phyloP scores from a whole-genome alignment of 2,329 filamentous ascomycete species.

The Aschersonia sp. region DNA sequence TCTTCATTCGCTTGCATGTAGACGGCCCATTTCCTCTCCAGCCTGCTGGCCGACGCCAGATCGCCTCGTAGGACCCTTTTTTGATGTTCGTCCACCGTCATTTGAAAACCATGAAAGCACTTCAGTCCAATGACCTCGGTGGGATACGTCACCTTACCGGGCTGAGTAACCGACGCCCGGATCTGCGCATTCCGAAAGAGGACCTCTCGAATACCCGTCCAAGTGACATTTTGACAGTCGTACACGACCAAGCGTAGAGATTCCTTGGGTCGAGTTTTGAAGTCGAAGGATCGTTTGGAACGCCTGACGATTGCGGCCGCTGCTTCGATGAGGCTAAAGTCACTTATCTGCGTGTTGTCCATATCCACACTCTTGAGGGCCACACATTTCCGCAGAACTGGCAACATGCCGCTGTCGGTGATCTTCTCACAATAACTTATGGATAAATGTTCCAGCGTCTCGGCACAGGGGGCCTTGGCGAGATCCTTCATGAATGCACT shows the following conservation, averaged over 20 bases:
- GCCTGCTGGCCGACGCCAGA: slow-evolving; percentile 54
- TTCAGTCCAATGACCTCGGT: slow-evolving; percentile 75
- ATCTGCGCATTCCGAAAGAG: slow-evolving; percentile 73
- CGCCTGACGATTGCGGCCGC: slow-evolving; percentile 64
- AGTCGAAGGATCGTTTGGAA: slow-evolving; percentile 26
- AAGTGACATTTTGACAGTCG: slow-evolving; percentile 84
- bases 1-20: slow-evolving; percentile 91
- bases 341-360: slow-evolving; percentile 86
- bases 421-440: slow-evolving; percentile 83
- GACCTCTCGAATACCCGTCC: slow-evolving; percentile 80
- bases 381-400: slow-evolving; percentile 62
- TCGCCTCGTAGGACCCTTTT: slow-evolving; percentile 73
- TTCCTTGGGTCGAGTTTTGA: slow-evolving; percentile 30
- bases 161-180: slow-evolving; percentile 30
- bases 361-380: slow-evolving; percentile 61
- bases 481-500: slow-evolving; percentile 64
- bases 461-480: slow-evolving; percentile 60
- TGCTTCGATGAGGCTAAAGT: slow-evolving; percentile 74
- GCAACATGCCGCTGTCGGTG: slow-evolving; percentile 71
- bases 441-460: slow-evolving; percentile 62
- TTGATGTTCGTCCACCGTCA: slow-evolving; percentile 86
- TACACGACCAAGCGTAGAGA: slow-evolving; percentile 72
- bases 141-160: slow-evolving; percentile 41
- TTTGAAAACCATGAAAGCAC: slow-evolving; percentile 91
- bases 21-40: slow-evolving; percentile 85